Percentiles rank a stretch among this genome's conserved stretches.
Conservation (phyloP, 2,329 filamentous ascomycete species). For the Shiraia sp. region DNA sequence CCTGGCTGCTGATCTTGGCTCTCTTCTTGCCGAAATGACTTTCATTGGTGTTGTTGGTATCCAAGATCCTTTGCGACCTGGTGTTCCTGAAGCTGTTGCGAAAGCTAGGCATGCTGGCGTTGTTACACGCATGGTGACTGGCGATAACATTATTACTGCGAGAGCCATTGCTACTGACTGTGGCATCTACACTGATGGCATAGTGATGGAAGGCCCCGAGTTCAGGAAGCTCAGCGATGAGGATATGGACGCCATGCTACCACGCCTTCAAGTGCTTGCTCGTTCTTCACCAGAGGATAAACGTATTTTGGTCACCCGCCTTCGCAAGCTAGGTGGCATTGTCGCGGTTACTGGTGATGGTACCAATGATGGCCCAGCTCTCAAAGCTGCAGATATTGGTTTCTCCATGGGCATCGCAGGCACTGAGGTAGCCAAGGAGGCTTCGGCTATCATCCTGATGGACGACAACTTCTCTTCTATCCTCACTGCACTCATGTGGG, state of each 20-base stretch:
- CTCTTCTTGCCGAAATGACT: slow-evolving; percentile 74
- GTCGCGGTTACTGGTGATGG: slow-evolving; percentile 84
- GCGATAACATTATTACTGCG: slow-evolving; percentile 79
- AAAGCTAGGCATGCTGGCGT: slow-evolving; percentile 77
- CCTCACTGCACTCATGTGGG: slow-evolving; percentile 81
- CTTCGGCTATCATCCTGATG: slow-evolving; percentile 84
- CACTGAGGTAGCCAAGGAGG: slow-evolving; percentile 83
- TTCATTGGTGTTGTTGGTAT: slow-evolving; percentile 78
- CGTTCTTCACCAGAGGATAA: slow-evolving; percentile 73
- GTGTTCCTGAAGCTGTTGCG: slow-evolving; percentile 73
- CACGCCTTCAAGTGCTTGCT: slow-evolving; percentile 68
- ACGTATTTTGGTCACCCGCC: slow-evolving; percentile 64
- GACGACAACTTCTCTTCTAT: slow-evolving; percentile 86
- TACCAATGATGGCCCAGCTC: slow-evolving; percentile 80
- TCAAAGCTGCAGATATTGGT: slow-evolving; percentile 80
- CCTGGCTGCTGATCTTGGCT: slow-evolving; percentile 66
- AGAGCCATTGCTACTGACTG: slow-evolving; percentile 79
- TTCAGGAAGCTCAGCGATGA: slow-evolving; percentile 72
- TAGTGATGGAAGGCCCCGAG: slow-evolving; percentile 77
- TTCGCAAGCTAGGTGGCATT: slow-evolving; percentile 71
- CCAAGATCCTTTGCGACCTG: slow-evolving; percentile 76
- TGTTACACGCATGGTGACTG: slow-evolving; percentile 82
- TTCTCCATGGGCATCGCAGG: slow-evolving; percentile 86
- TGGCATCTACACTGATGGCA: slow-evolving; percentile 70
- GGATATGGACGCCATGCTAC: slow-evolving; percentile 60